Evolutionary conservation across 345 rosid genomes (phyloP), one percentile per base, ranked within the genome.

Genomic region (Garcia nutans): DNA sequence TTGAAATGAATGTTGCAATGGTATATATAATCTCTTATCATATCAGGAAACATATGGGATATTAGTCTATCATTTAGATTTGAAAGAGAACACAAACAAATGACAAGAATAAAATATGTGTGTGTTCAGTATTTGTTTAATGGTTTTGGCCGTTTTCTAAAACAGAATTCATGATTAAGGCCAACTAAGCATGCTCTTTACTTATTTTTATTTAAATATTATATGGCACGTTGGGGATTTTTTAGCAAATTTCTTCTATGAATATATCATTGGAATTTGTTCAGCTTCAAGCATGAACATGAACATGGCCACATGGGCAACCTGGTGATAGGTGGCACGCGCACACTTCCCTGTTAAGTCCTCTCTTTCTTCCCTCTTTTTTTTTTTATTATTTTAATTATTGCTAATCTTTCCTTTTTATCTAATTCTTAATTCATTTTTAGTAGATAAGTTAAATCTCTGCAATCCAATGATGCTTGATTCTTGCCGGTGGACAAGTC

Each of bases 141-240:
- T 22, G 62, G 62, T 9, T 56, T 17, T 17, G 23, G 22, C 20
- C 6, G 6, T n/a, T 19, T 56, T 56, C n/a, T 10, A 11, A 22
- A 2, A 59, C 33, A 22, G 23, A 44, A 69, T 15, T 52, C n/a
- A 50, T 69, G 60, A 69, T 50, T 59, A 59, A 26, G 22, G 22
- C 65, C 66, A 59, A 33, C 68, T 68, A 60, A 76, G 74, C 79
- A 76, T 76, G 79, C 67, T 28, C 31, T 28, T 28, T 28, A 28
- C 31, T 28, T 28, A 28, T 28, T 28, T 28, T 28, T 28, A 28
- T 28, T 28, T 28, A 28, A 28, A 28, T 28, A 28, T 28, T 59
- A 59, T 31, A 37, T 10, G 22, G 66, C 68, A 69, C 74, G 50
- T 49, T 76, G 66, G 50, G 50, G 49, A 8, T 68, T 42, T 42